A percentile compares a stretch with the other conserved stretches of the same genome.
phyloP scores from a whole-genome alignment of 2,329 filamentous ascomycete genomes.

The Diplodia mutila region DNA sequence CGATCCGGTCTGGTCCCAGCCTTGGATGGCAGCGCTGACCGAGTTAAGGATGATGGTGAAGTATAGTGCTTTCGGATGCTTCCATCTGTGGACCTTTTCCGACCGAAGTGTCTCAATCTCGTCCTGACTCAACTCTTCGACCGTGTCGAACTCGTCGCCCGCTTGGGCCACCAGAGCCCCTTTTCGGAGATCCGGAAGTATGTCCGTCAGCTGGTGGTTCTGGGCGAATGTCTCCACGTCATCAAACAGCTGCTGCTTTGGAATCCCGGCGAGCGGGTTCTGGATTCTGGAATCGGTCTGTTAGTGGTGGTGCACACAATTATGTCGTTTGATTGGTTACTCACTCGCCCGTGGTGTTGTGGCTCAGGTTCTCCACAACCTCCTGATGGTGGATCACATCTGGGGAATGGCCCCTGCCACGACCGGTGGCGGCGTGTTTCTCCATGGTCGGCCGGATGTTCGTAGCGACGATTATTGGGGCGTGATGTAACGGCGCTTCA shows the following conservation, averaged over 20 bases:
- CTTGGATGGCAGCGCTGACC: constrained; percentile 67
- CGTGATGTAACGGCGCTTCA: no score
- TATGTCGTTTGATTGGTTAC: constrained; percentile 28
- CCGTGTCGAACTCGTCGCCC: constrained; percentile 63
- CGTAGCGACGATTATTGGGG: no score
- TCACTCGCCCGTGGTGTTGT: constrained; percentile 40
- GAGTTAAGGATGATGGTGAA: constrained; percentile 70
- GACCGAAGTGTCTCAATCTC: constrained; percentile 64
- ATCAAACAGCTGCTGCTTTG: constrained; percentile 53
- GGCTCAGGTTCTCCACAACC: constrained; percentile 34
- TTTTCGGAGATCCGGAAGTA: constrained; percentile 63
- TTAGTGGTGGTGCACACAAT: no score
- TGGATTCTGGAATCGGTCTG: no score
- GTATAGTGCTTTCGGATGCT: constrained; percentile 64
- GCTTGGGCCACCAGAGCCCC: constrained; percentile 76
- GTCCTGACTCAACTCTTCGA: constrained; percentile 63
- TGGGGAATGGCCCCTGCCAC: neutral
- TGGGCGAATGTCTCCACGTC: constrained; percentile 65
- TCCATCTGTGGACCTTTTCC: constrained; percentile 70
- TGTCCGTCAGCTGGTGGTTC: constrained; percentile 61
- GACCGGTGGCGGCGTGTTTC: neutral
- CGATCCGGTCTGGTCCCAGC: constrained; percentile 20
- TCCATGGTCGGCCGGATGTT: neutral
- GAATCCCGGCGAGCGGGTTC: constrained; percentile 61
- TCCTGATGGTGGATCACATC: constrained; percentile 34